phyloP scores from a whole-genome alignment of 1,139 yeast species.

The Lodderomyces theae region DNA sequence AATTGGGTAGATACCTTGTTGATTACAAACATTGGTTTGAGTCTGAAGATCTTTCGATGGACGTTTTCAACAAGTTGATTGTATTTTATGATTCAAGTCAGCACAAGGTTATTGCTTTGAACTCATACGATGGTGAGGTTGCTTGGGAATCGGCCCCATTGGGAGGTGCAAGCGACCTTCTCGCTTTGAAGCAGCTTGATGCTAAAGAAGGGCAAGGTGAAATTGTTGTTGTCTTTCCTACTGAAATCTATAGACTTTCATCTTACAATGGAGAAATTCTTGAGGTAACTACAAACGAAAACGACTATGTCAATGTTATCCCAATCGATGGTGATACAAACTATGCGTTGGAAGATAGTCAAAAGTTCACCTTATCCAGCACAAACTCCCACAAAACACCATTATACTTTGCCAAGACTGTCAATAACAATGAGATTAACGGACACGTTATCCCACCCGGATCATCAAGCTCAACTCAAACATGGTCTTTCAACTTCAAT shows the following conservation, averaged over 20 bases:
- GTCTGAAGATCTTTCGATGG: conserved; percentile 9
- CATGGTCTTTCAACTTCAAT: conserved; percentile 30
- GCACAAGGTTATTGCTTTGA: conserved; percentile 28
- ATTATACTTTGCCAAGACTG: conserved; percentile 18
- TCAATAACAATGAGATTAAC: conserved; percentile 15
- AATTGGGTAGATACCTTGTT: conserved; percentile 27
- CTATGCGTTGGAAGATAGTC: conserved; percentile 11
- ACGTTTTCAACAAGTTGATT: conserved; percentile 35
- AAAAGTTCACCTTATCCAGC: conserved; percentile 1
- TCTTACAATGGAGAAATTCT: conserved; percentile 25
- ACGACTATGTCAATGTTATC: conserved; percentile 8
- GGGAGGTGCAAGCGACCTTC: conserved; percentile 15
- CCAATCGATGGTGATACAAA: conserved; percentile 7
- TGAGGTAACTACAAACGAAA: neutral
- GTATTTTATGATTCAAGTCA: conserved; percentile 26
- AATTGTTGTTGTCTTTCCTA: conserved; percentile 19
- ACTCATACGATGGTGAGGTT: conserved; percentile 27
- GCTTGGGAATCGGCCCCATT: conserved; percentile 25
- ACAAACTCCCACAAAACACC: too few species aligned
- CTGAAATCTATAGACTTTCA: conserved; percentile 19
- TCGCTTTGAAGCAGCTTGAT: conserved; percentile 17
- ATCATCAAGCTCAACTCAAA: conserved; percentile 14
- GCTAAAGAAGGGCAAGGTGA: conserved; percentile 11
- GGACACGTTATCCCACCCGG: conserved; percentile 23
- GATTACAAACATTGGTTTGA: conserved; percentile 4